Base-by-base conservation (phyloP, 495 filamentous ascomycete genomes). In the Lichina pygmaea region DNA sequence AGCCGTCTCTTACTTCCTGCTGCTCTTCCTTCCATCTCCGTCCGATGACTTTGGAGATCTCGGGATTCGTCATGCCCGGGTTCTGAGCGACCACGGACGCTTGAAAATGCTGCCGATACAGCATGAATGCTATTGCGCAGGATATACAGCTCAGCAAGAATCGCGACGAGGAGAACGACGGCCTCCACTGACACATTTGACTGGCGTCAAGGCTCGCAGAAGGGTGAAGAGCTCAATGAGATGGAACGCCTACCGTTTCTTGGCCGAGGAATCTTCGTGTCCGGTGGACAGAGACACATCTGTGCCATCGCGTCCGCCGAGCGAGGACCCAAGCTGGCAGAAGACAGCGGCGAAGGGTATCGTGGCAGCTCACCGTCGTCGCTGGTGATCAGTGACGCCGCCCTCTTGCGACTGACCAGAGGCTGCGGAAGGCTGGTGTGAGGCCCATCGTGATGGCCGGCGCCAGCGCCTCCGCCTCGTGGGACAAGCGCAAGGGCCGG, bases 11-110 rank as follows among this genome's bases (percentile, higher is more conserved):
- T 31, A 71, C 66, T n/a, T 81, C 73, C 33, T 77, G 65, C 6
- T 75, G 63, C 50, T 84, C 72, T 49, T 70, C 64, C 48, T 75
- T 71, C 89, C 89, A 97, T 68, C 83, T 76, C 54, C 86, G 77
- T 40, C 91, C 89, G 54, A 95, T 93, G 52, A 94, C 89, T 61
- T 95, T 95, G 36, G 89, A 95, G 48, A 97, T 93, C 43, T 97
- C 85, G 6, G 89, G 89, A 60, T 97, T 97, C 34, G 91, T 74
- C 50, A 93, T 72, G 39, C 85, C 83, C 6, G 86, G 89, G 55
- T 94, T 68, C 52, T 80, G 72, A 9, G 74, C 67, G 7, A 86
- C 78, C 8, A 94, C 79, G 8, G 68, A 62, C 6, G 75, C 73
- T 62, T 95, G 89, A 55, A 89, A 76, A 58, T 91, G 81, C 57